A percentile compares a stretch with the other conserved stretches of the same genome.
Evolutionary conservation across 257 asterid genomes (phyloP).

Genomic region (Nicotiana tabacum): DNA sequence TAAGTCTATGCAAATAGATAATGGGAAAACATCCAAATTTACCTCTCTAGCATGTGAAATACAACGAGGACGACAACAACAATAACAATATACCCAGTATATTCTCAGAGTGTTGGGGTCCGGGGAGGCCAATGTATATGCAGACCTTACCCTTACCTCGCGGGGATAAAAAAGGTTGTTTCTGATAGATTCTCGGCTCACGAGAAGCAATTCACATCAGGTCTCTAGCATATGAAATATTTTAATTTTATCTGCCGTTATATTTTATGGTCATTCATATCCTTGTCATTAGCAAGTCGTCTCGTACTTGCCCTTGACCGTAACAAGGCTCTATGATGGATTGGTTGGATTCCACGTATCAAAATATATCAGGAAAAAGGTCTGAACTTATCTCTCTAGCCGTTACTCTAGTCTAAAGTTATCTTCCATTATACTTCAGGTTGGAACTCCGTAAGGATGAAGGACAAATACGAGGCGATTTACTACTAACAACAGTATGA

Average conservation of each 20-base stretch:
- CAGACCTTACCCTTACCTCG: no score
- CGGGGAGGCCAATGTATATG: no score
- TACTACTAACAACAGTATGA: background rate
- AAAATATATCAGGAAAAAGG: background rate
- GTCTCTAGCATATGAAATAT: background rate
- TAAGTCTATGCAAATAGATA: background rate
- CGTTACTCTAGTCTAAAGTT: background rate
- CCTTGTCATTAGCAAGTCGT: background rate
- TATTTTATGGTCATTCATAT: background rate
- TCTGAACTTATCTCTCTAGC: background rate
- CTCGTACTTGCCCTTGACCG: background rate
- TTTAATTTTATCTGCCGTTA: background rate
- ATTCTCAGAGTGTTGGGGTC: no score
- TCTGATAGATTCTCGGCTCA: no score
- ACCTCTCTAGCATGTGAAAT: no score
- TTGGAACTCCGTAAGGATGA: background rate
- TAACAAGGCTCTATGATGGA: background rate
- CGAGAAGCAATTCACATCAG: no score
- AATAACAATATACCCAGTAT: no score
- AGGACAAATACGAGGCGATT: background rate
- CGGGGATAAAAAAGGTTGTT: no score
- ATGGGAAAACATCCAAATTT: background rate
- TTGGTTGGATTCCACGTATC: background rate
- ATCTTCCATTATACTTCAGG: background rate
- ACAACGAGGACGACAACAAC: no score